Base-by-base conservation (phyloP, 1,284 basidiomycete genomes). In the Termitomyces sp. region DNA sequence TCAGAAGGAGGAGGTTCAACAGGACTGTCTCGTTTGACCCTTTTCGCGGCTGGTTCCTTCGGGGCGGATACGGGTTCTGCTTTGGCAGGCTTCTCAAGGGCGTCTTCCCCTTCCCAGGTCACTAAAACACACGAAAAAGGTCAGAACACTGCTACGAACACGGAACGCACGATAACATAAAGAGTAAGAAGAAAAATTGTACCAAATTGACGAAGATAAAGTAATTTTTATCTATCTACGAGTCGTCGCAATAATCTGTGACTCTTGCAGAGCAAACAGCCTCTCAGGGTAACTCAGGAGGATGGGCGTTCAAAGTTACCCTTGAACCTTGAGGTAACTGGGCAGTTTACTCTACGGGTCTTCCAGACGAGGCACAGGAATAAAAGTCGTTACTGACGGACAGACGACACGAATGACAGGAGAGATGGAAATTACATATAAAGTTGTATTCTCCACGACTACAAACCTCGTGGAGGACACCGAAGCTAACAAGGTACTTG, bases 81-180 rank as follows among this genome's bases (percentile, higher is more conserved):
- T 9, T 71, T 56, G 47, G 58, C 58, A 40, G 58, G 54, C 43
- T 73, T 74, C 56, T 84, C 77, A 45, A 83, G 57, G 3, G 75
- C 78, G 16, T 81, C 79, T 28, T 74, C 68, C 1, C 79, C 84
- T 62, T 89, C 86, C 84, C 85, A 89, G 60, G 77, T 68, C 81
- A 81, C 86, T 89, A 69, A 37, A 63, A 52, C 28, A 51, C 55
- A 21, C 37, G 57, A 46, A 56, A 52, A 37, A 46, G 3, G 55
- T 61, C 35, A 63, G 60, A 51, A 39, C 34, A 49, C 45, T 53
- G 43, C 35, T 50, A 50, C 37, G 9, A 26, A 33, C 19, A 33
- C 7, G 5, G 31, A 39, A 48, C 35, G 14, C 34, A 18, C 26
- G 11, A 50, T 18, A 35, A 48, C 37, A 53, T 50, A 49, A 9